Conservation (phyloP, 371 early-diverging fungal species). For the Rhizopus sp. region DNA sequence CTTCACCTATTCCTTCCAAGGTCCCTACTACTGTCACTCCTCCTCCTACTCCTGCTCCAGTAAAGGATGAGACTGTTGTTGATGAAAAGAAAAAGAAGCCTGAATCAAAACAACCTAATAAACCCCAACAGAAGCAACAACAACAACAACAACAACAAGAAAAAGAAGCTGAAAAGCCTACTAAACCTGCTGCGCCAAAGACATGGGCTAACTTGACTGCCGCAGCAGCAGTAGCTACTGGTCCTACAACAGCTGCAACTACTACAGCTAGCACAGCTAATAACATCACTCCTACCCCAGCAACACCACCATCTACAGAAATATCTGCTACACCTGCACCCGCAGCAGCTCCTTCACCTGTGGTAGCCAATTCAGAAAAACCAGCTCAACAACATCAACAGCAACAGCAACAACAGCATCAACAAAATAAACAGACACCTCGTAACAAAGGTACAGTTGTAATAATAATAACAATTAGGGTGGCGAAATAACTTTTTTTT, state of each 20-base stretch:
- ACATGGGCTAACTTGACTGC: conserved; percentile 58
- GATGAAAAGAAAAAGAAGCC: conserved; percentile 14
- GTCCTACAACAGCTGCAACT: conserved; percentile 15
- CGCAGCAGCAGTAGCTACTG: not conserved
- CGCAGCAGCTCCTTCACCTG: conserved; percentile 7
- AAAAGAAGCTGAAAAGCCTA: conserved; percentile 7
- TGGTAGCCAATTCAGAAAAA: conserved; percentile 9
- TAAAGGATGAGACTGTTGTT: not conserved
- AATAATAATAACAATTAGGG: not conserved
- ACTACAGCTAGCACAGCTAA: conserved; percentile 6
- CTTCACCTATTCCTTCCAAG: conserved; percentile 2
- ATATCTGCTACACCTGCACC: conserved; percentile 23
- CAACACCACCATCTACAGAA: conserved; percentile 13
- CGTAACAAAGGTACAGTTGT: conserved; percentile 20
- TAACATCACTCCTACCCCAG: not conserved
- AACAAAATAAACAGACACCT: conserved; percentile 12
- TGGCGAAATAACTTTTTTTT: not conserved
- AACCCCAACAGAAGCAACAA: conserved; percentile 16
- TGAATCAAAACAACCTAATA: conserved; percentile 11
- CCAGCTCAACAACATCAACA: conserved; percentile 2
- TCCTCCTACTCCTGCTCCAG: conserved; percentile 5
- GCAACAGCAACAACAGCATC: conserved; percentile 12
- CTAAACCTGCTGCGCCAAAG: conserved; percentile 32
- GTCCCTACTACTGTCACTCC: conserved; percentile 1
- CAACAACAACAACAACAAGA: conserved; percentile 7